Percentiles rank a stretch among this genome's conserved stretches.
These are phyloP conservation scores for Cystobasidium slooffiae DNA, from an alignment of 1,284 basidiomycete species.

Conservation along the genomic window DNA sequence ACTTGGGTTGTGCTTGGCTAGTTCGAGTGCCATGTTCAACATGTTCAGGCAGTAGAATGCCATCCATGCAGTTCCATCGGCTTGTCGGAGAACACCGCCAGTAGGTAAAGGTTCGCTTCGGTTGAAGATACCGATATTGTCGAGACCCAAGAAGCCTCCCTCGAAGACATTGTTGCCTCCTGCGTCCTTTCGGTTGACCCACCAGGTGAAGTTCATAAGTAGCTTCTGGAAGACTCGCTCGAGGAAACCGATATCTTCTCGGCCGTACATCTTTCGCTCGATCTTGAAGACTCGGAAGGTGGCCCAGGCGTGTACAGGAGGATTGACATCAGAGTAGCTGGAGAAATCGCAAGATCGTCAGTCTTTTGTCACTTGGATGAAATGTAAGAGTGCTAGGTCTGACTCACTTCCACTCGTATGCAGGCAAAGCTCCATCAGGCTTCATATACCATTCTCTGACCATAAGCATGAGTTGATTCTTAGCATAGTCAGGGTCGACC, in stretches of 20 bases:
- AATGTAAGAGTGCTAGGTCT: slow-evolving; percentile 30
- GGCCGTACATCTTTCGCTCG: slow-evolving; percentile 89
- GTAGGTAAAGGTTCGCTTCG: slow-evolving; percentile 94
- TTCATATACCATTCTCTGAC: slow-evolving; percentile 99
- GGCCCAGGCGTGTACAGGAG: slow-evolving; percentile 66
- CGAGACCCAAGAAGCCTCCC: slow-evolving; percentile 94
- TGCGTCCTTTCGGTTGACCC: slow-evolving; percentile 97
- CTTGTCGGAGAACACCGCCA: slow-evolving; percentile 83
- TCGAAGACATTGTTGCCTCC: slow-evolving; percentile 96
- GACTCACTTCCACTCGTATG: slow-evolving; percentile 99
- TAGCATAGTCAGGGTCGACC: slow-evolving; percentile 91
- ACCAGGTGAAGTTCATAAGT: slow-evolving; percentile 96
- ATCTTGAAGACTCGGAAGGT: slow-evolving; percentile 98
- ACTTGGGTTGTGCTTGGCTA: slow-evolving; percentile 94
- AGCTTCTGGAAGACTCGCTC: slow-evolving; percentile 98
- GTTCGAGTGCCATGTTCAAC: slow-evolving; percentile 94
- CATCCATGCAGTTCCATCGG: slow-evolving; percentile 99
- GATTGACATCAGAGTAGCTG: slow-evolving; percentile 56
- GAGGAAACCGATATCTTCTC: slow-evolving; percentile 87
- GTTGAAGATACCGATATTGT: slow-evolving; percentile 98
- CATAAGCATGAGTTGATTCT: slow-evolving; percentile 93
- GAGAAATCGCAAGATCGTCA: slow-evolving; percentile 45
- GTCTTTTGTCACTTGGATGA: neutral
- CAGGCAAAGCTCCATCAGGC: slow-evolving; percentile 95
- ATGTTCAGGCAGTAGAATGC: slow-evolving; percentile 71